Base-by-base conservation (phyloP, 2,329 filamentous ascomycete genomes). In the Ophiocordyceps polyrhachis-furcata region DNA sequence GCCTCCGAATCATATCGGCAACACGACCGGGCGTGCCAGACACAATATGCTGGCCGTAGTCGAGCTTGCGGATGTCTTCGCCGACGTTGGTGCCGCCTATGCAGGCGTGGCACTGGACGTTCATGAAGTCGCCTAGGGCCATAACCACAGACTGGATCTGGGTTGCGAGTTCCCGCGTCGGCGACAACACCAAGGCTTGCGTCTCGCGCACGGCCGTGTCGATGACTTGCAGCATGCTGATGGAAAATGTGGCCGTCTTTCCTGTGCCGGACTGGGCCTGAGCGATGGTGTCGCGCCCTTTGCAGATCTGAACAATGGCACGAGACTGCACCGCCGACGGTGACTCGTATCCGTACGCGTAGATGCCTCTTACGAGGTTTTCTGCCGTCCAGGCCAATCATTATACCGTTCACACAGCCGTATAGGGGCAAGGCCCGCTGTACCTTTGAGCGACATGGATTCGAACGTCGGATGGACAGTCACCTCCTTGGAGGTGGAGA, bases 121-220 rank as follows among this genome's bases (percentile, higher is more conserved):
- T 95, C 91, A 98, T 96, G 71, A 95, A 98, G 65, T 98, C 91
- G 52, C 91, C 91, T n/a, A 98, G 76, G n/a, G 91, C 91, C 79
- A 96, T 93, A 54, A 98, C 83, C 48, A 98, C 91, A 32, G 86
- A 94, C 67, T 98, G 91, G 52, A 98, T 98, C 67, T 98, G 91
- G 25, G 89, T 95, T 41, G 91, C 91, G 51, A 98, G 71, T 73
- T 98, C 91, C 60, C 91, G 86, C 19, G 89, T 96, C 2, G 91
- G 91, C 4, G 91, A 95, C 9, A 98, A 77, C 11, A 98, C 88
- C 41, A 98, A 79, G 5, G 91, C 91, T 70, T 95, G 88, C 35
- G 85, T 91, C 66, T 94, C 85, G 55, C 87, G 82, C 45, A 94
- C 81, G 38, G 83, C 85, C 8, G 88, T 93, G 60, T 94, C 87